Conservation (phyloP, 306 rosid species). For the Trifolium subterraneum region DNA sequence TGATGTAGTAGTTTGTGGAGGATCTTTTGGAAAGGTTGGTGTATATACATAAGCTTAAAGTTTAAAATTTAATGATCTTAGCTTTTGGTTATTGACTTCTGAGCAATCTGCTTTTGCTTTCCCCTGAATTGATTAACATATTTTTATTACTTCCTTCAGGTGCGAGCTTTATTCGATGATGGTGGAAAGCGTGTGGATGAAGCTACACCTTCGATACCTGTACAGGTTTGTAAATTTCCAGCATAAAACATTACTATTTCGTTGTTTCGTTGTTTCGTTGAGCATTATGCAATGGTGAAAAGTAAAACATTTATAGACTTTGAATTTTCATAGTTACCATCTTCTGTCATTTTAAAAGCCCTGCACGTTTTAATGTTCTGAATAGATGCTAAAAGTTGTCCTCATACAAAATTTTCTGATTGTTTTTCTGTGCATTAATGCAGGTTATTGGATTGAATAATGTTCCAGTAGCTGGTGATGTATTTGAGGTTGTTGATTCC, state of each 20-base stretch:
- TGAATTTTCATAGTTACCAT: conserved; percentile 16
- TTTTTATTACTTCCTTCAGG: conserved; percentile 56
- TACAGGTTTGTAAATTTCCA: conserved; percentile 70
- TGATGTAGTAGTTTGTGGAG: conserved; percentile 88
- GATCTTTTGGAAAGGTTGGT: conserved; percentile 95
- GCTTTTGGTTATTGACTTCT: conserved; percentile 12
- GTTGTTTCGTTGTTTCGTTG: conserved; percentile 8
- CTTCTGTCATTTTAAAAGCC: neutral
- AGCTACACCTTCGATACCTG: conserved; percentile 91
- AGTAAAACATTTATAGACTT: conserved; percentile 3
- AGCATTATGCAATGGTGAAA: conserved; percentile 6
- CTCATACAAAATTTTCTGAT: conserved; percentile 20
- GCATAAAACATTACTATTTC: conserved; percentile 13
- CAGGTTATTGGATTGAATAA: conserved; percentile 92
- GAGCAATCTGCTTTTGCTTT: conserved; percentile 13
- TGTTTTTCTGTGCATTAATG: conserved; percentile 33
- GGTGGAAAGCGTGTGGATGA: conserved; percentile 78
- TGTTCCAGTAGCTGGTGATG: conserved; percentile 95
- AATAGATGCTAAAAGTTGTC: conserved; percentile 24
- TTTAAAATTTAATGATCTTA: conserved; percentile 32
- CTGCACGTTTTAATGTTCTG: conserved; percentile 19
- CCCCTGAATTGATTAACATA: conserved; percentile 27
- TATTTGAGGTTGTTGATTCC: conserved; percentile 82
- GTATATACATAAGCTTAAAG: conserved; percentile 35
- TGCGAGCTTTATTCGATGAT: conserved; percentile 94